Evolutionary conservation across 768 basidiomycete genomes (phyloP), one percentile per base, ranked within the genome.

Genomic region (Pisolithus sp.): DNA sequence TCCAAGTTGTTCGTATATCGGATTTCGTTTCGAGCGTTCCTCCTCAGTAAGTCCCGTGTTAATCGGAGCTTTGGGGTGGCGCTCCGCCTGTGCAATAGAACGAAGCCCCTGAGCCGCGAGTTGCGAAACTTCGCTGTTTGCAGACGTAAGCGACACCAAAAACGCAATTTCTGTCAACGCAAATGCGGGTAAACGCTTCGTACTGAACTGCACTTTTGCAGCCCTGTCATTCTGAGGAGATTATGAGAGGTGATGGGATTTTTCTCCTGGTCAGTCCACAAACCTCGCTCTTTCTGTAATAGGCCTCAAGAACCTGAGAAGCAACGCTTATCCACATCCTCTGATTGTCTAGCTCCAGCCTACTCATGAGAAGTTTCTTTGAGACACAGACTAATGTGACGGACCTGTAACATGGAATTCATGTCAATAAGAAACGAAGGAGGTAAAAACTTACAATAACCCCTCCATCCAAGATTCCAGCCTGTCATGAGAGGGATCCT

Each of bases 1-100:
- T 12, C 89, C 89, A 13, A 92, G 68, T 57, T 86, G 82, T 52
- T 89, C 87, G 53, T 88, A 90, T 38, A 88, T 78, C 0, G 82
- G 80, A 63, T 85, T 80, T 21, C 88, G 78, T 54, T 82, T 84
- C 13, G 81, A 79, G 21, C 77, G 71, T 57, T 85, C 81, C 42
- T 85, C 84, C 43, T 85, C 80, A 7, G 71, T 77, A 18, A 80
- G 61, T 7, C 72, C 71, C 7, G 71, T 66, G 37, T 78, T 76
- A 2, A 74, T 61, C 15, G 84, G 81, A 5, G 79, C 79, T 48
- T 75, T 74, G 4, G 80, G 78, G 46, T 82, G 76, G 17, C 81
- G 76, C 59, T 90, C 88, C 2, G 82, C 77, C 47, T 82, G 75
- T 0, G 86, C 80, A 37, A 91, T 70, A 3, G 84, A 68, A 41